Percentiles rank a stretch among this genome's conserved stretches.
These are phyloP conservation scores for Monilinia aucupariae DNA, from an alignment of 2,329 filamentous ascomycete genomes.

Conservation along the genomic window DNA sequence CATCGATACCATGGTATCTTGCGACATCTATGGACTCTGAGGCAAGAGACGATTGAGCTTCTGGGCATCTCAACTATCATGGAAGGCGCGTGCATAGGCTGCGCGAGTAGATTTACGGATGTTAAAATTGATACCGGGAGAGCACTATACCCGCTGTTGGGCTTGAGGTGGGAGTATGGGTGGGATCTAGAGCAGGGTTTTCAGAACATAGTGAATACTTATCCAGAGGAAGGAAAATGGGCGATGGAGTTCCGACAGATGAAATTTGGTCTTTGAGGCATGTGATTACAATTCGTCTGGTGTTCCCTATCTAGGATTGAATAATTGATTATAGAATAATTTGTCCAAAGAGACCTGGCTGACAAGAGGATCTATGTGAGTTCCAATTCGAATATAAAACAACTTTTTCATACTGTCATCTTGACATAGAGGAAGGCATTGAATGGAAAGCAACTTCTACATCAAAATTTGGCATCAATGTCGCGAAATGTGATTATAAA, in stretches of 20 bases:
- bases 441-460: too few relatives aligned
- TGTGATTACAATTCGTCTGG: not conserved
- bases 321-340: not conserved
- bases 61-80: not conserved
- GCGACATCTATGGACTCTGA: not conserved
- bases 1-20: not conserved
- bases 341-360: not conserved
- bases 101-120: not conserved
- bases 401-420: not conserved
- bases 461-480: too few relatives aligned
- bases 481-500: too few relatives aligned
- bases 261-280: not conserved
- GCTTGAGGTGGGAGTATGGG: not conserved
- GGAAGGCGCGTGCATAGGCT: not conserved
- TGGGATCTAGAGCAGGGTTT: not conserved
- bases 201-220: not conserved
- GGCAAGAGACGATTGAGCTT: not conserved
- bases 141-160: not conserved
- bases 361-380: not conserved
- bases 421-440: not conserved
- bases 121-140: not conserved
- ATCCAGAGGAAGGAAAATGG: not conserved
- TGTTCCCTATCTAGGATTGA: not conserved
- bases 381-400: not conserved
- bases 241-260: not conserved